Evolutionary conservation across 2,329 filamentous ascomycete genomes (phyloP), one percentile per base, ranked within the genome.

Genomic region (Arthrobotrys iridis): DNA sequence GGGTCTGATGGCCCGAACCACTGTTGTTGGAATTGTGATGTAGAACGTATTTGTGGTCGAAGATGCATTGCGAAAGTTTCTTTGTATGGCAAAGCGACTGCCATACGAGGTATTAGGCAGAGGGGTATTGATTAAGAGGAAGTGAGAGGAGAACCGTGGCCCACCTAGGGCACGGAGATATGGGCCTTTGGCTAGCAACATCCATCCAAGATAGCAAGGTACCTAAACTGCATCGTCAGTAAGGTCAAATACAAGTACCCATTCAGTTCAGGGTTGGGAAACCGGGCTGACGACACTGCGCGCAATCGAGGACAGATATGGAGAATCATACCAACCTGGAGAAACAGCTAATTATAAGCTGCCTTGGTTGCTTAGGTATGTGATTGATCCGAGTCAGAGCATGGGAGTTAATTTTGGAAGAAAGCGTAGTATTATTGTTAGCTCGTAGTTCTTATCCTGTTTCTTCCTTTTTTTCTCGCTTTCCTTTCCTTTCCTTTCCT

Each of bases 141-240:
- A 20, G 35, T 15, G 18, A 8, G 18, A 35, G 26, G 15, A 15
- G 13, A 35, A 10, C 13, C n/a, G 22, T 43, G 35, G 43, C 41
- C 43, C 11, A 48, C 57, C 63, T 63, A 68, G 6, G 13, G 45
- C 62, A 57, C 63, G 63, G 55, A 63, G 24, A 28, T 24, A 37
- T 43, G 37, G 45, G 11, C 33, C 24, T 40, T 58, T 30, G 48
- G 46, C 48, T 24, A 57, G 48, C 71, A 64, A 75, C 71, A 75
- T 75, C 37, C 71, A 75, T 68, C 41, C 57, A 63, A 63, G 18
- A 41, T 8, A 22, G 20, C 50, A 40, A 28, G 10, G n/a, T 24
- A 50, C 18, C 15, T 22, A 15, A 26, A n/a, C 24, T 8, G 8
- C n/a, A 13, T 28, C 37, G 15, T 2, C 13, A 22, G 15, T 55